phyloP scores from a whole-genome alignment of 2,329 filamentous ascomycete species.

The Bertia moriformis region DNA sequence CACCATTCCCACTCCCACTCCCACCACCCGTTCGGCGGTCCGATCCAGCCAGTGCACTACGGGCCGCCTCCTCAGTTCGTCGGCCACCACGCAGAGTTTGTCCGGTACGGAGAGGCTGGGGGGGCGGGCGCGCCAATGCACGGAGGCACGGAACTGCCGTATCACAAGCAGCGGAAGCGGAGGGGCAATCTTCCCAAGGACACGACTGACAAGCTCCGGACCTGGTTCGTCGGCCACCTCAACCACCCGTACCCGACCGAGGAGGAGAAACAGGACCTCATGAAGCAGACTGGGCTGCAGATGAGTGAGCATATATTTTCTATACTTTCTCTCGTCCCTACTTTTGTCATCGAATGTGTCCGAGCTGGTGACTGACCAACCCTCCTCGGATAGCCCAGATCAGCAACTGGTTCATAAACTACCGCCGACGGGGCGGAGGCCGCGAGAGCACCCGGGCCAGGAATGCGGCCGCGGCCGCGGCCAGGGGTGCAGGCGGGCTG shows the following conservation, averaged over 20 bases:
- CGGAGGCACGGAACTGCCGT: too few relatives aligned
- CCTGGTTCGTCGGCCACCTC: conserved; percentile 68
- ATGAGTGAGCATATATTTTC: too few relatives aligned
- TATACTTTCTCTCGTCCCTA: too few relatives aligned
- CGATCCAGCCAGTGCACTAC: too few relatives aligned
- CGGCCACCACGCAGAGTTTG: too few relatives aligned
- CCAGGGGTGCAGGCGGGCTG: not conserved
- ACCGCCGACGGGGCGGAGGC: conserved; percentile 36
- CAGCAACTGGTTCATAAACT: conserved; percentile 73
- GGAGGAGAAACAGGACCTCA: conserved; percentile 73
- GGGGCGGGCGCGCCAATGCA: too few relatives aligned
- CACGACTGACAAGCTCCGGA: conserved; percentile 65
- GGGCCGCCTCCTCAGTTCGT: conserved; percentile 7
- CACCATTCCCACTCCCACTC: conserved; percentile 13
- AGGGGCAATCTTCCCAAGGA: conserved; percentile 84
- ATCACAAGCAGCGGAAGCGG: conserved; percentile 45
- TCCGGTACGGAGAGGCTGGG: conserved; percentile 25
- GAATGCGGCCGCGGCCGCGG: conserved; percentile 30
- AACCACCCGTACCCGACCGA: conserved; percentile 76
- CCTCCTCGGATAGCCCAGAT: conserved; percentile 43
- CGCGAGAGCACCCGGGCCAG: conserved; percentile 19
- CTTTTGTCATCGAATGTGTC: too few relatives aligned
- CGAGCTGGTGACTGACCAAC: too few relatives aligned
- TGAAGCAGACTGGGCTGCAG: conserved; percentile 62
- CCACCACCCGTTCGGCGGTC: conserved; percentile 14